Base-by-base conservation (phyloP, 2,329 filamentous ascomycete species). In the Aspergillus alliaceus region DNA sequence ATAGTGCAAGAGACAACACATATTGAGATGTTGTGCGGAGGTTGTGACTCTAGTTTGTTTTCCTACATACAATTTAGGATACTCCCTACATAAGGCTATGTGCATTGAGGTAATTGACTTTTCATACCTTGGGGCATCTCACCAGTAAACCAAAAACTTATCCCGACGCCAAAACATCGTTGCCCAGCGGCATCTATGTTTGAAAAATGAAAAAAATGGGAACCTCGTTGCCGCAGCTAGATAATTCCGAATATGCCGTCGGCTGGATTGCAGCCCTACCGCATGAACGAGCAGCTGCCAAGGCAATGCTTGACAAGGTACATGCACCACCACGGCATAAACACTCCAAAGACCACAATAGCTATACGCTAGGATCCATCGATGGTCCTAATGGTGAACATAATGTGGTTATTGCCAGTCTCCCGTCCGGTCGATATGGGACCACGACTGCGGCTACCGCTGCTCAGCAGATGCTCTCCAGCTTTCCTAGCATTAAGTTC, bases 361-460 rank as follows among this genome's bases (percentile, higher is more conserved):
- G 24, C 44, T 47, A 47, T 20, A 47, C n/a, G 24, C 8, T 47
- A 31, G 44, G 44, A 1, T n/a, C 44, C 11, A 47, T 47, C 15
- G 20, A 47, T 47, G 44, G 44, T 1, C 29, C 42, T 6, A 29
- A 47, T 47, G 44, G 44, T 7, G 44, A 39, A 15, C 54, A 56
- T 18, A 25, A 46, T 11, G 47, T 56, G 20, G 54, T 51, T 15
- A 56, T 56, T 51, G 54, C 9, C 6, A 46, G 54, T n/a, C 39
- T 56, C 2, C 54, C 54, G 6, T 11, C 54, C 6, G 37, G 39
- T 24, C 37, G 47, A 14, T 56, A 51, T 47, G 54, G 54, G 1
- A 46, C 39, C 6, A n/a, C 1, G 6, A 51, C 47, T 6, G 54
- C 54, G 6, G 39, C 47, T n/a, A 29, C 27, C 8, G 24, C 44